Evolutionary conservation across 768 basidiomycete genomes (phyloP), one percentile per base, ranked within the genome.

Genomic region (Termitomyces sp.): DNA sequence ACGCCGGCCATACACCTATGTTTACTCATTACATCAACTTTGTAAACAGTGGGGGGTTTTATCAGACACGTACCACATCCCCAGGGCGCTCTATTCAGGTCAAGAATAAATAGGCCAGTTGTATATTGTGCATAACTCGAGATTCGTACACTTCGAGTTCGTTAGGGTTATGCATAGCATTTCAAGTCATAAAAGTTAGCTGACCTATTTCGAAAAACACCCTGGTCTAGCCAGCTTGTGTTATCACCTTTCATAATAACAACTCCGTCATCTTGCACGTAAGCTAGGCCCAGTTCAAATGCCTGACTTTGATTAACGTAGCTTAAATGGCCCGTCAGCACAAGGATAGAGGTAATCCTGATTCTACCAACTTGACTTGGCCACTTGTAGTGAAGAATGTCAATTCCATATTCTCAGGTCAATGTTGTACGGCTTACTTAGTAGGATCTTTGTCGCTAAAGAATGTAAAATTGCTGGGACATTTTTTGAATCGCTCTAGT

Each of bases 81-180:
- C 83, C 87, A 91, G 0, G 93, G 93, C 45, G 92, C 91, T 68
- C 80, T 84, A 56, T 86, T 83, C 32, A 91, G 76, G 66, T 96
- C 93, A 25, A 95, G 76, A 57, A 96, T 80, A 66, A 94, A 92
- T 21, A 96, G 74, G 30, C 93, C 93, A 10, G 86, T 83, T 57
- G 83, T 88, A 66, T 89, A 91, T 45, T 73, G 66, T 7, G 77
- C 74, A 39, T 78, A 65, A 60, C 85, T 87, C 45, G 82, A 83
- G 68, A 96, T 85, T 44, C 93, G 86, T 56, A 96, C 86, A 61
- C 93, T 66, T 43, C 7, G n/a, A 35, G 25, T 46, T 34, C 30
- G 34, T 37, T 14, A 23, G 25, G 32, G 21, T 45, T 1, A 44
- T 32, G 30, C 30, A 12, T n/a, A n/a, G n/a, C n/a, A 52, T n/a